A percentile compares a stretch with the other conserved stretches of the same genome.
These are phyloP conservation scores for Mycena polygramma DNA, from an alignment of 768 basidiomycete species.

Conservation along the genomic window DNA sequence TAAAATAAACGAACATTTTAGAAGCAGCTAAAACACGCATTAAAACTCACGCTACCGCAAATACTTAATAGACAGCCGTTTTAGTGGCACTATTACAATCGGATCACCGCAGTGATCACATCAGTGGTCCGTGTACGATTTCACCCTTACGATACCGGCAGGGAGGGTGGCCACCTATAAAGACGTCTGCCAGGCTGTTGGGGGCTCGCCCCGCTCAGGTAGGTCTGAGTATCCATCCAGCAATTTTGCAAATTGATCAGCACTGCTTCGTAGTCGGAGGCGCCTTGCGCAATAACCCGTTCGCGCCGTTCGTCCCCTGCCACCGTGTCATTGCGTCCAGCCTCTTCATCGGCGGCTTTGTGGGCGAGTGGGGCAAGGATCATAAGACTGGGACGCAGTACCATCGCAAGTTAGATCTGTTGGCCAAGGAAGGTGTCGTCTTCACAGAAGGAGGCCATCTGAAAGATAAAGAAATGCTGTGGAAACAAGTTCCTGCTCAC, in stretches of 20 bases:
- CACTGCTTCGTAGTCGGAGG: constrained; percentile 61
- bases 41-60: too few species aligned
- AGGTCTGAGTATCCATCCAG: too few species aligned
- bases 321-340: constrained; percentile 77
- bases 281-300: constrained; percentile 75
- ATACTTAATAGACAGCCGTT: too few species aligned
- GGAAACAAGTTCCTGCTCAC: constrained; percentile 2
- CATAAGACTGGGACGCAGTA: constrained; percentile 55
- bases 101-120: too few species aligned
- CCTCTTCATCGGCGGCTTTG: constrained; percentile 72
- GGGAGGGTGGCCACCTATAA: constrained; percentile 73
- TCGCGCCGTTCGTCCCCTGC: constrained; percentile 76
- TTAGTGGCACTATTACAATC: too few species aligned
- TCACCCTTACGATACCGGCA: constrained; percentile 58
- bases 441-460: constrained; percentile 64
- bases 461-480: constrained; percentile 32
- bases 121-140: constrained; percentile 75
- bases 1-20: too few species aligned
- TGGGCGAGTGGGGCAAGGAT: constrained; percentile 70
- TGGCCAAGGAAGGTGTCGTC: constrained; percentile 65
- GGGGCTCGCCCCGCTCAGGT: constrained; percentile 77
- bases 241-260: background rate
- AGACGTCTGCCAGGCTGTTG: constrained; percentile 61
- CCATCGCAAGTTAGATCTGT: constrained; percentile 62
- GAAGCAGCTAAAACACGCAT: too few species aligned